Conservation (phyloP, 108 stramenopile genomes). For the Pseudonitzschia pungens region DNA sequence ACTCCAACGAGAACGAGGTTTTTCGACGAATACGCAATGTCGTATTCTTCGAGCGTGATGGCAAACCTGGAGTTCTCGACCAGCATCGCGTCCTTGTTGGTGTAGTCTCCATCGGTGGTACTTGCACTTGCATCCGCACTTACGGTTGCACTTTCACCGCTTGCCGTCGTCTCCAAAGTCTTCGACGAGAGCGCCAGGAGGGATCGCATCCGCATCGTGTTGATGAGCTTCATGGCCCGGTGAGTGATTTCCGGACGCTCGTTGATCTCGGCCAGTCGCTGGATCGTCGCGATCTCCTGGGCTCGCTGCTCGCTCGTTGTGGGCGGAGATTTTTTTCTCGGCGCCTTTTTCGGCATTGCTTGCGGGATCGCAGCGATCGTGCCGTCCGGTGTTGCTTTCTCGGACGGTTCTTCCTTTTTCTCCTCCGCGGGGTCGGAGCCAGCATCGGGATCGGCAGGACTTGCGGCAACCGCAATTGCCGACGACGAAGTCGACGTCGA, state of each 20-base stretch:
- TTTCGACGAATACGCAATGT: background rate
- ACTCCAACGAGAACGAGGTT: constrained; percentile 14
- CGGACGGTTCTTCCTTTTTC: too few species aligned
- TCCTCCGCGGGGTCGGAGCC: too few species aligned
- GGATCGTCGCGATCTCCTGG: background rate
- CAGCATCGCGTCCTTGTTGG: background rate
- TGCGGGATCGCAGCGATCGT: background rate
- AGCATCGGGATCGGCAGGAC: too few species aligned
- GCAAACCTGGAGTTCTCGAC: background rate
- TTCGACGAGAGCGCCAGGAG: constrained; percentile 7
- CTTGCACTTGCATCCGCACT: background rate
- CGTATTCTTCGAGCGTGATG: constrained; percentile 17
- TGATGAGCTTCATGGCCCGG: constrained; percentile 27
- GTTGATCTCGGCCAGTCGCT: constrained; percentile 26
- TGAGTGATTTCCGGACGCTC: constrained; percentile 25
- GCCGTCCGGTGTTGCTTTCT: too few species aligned
- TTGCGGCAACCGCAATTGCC: too few species aligned
- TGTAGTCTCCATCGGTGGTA: background rate
- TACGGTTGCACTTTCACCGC: too few species aligned
- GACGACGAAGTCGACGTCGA: background rate
- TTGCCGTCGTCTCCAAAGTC: too few species aligned
- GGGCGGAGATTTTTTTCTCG: background rate
- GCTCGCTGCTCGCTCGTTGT: background rate
- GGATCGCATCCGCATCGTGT: constrained; percentile 19
- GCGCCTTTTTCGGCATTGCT: background rate